phyloP scores from a whole-genome alignment of 306 rosid species.

The Oemleria cerasiformis region DNA sequence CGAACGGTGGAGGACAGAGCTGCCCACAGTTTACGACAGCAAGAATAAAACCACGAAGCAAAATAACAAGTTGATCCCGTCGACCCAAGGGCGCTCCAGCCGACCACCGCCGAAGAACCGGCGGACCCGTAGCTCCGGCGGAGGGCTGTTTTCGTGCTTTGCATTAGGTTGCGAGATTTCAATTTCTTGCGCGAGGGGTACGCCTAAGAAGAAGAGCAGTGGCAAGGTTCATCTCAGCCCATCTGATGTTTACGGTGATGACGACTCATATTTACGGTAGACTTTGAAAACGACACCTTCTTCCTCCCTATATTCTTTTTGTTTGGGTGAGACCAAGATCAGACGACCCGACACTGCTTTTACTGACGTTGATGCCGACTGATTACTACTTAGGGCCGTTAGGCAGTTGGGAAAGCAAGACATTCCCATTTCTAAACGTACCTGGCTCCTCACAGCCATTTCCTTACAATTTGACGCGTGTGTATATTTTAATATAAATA shows the following conservation, averaged over 20 bases:
- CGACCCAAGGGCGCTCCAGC: slow-evolving; percentile 2
- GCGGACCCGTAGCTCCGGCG: slow-evolving; percentile 3
- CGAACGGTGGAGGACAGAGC: slow-evolving; percentile 63
- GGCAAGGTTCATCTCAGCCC: slow-evolving; percentile 19
- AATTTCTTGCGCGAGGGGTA: slow-evolving; percentile 47
- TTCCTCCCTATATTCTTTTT: neutral
- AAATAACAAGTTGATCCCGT: neutral
- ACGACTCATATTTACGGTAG: slow-evolving; percentile 13
- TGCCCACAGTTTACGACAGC: slow-evolving; percentile 46
- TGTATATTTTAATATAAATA: too few species aligned
- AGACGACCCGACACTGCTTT: neutral
- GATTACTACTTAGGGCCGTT: too few species aligned
- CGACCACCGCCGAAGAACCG: neutral
- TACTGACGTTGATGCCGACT: neutral
- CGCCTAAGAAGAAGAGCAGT: slow-evolving; percentile 30
- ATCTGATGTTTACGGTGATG: slow-evolving; percentile 52
- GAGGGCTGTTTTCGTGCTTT: slow-evolving; percentile 66
- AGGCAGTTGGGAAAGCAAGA: too few species aligned
- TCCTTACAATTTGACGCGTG: too few species aligned
- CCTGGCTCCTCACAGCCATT: too few species aligned
- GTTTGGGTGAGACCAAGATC: too few species aligned
- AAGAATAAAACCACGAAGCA: neutral
- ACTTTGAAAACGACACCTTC: neutral
- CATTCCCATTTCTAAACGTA: too few species aligned
- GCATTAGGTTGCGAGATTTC: slow-evolving; percentile 64